phyloP scores from a whole-genome alignment of 2,329 filamentous ascomycete genomes.

The Aspergillus sp. region DNA sequence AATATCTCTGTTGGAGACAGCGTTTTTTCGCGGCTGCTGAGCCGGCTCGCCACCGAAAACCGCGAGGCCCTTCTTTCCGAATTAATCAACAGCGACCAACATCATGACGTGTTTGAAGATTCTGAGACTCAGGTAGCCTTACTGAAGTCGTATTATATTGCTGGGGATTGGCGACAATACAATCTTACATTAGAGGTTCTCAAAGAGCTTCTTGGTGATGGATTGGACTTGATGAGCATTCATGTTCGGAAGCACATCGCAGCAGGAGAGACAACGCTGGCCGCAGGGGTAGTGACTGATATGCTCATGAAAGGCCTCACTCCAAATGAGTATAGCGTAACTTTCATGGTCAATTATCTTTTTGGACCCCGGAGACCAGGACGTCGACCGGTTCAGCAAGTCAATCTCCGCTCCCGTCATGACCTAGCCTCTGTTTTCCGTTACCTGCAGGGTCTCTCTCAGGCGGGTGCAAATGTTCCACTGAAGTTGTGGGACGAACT shows the following conservation, averaged over 20 bases:
- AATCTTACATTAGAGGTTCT: constrained; percentile 58
- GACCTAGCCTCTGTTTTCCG: constrained; percentile 47
- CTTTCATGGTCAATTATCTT: constrained; percentile 40
- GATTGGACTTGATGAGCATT: constrained; percentile 34
- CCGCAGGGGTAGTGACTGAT: constrained; percentile 42
- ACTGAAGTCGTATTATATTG: constrained; percentile 52
- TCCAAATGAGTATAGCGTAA: constrained; percentile 46
- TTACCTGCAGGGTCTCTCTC: constrained; percentile 49
- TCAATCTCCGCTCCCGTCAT: constrained; percentile 32
- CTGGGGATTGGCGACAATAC: constrained; percentile 52
- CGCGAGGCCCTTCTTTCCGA: constrained; percentile 54
- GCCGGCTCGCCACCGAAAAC: constrained; percentile 60
- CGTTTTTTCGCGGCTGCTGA: constrained; percentile 65
- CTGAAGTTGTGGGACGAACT: constrained; percentile 57
- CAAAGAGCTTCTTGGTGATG: constrained; percentile 36
- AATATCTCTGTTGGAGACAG: constrained; percentile 64
- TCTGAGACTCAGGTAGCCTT: constrained; percentile 53
- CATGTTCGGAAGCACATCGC: constrained; percentile 41
- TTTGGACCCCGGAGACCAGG: constrained; percentile 32
- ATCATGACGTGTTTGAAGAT: constrained; percentile 64
- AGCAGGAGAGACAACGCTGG: constrained; percentile 30
- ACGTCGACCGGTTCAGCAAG: constrained; percentile 23
- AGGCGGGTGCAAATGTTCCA: constrained; percentile 43
- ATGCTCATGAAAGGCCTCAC: constrained; percentile 49
- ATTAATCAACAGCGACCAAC: constrained; percentile 60